A percentile compares a stretch with the other conserved stretches of the same genome.
Conservation (phyloP, 345 rosid genomes). For the Populus nigra region DNA sequence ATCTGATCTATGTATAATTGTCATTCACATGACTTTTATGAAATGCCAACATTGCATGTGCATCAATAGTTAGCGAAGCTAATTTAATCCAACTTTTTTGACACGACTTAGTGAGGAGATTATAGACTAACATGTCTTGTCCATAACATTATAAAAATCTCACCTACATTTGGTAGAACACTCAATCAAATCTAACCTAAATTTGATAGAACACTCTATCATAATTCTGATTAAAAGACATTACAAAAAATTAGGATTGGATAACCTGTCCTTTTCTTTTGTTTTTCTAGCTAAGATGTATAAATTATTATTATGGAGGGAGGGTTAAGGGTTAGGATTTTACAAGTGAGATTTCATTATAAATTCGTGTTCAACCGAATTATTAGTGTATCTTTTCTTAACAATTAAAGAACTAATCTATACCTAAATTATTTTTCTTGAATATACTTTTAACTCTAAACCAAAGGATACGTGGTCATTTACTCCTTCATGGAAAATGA, state of each 20-base stretch:
- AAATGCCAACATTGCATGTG: constrained; percentile 1
- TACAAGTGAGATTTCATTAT: too few species aligned
- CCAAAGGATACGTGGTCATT: too few species aligned
- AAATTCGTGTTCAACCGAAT: too few species aligned
- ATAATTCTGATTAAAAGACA: not conserved
- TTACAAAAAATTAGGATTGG: not conserved
- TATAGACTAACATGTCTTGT: not conserved
- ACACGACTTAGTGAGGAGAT: not conserved
- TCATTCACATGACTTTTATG: not conserved
- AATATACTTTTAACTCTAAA: too few species aligned
- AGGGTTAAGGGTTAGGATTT: too few species aligned
- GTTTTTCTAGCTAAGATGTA: too few species aligned
- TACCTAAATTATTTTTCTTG: too few species aligned
- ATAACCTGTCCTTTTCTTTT: not conserved
- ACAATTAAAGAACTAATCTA: too few species aligned
- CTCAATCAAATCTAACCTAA: not conserved
- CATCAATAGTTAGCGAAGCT: not conserved
- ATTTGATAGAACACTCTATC: not conserved
- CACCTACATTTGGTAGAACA: not conserved
- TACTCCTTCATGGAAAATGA: too few species aligned
- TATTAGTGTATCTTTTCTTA: too few species aligned
- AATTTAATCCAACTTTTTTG: not conserved
- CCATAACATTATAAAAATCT: not conserved
- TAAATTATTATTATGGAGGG: too few species aligned
- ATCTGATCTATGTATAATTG: not conserved